These are phyloP conservation scores for Phyllosticta paracitricarpa DNA, from an alignment of 2,329 filamentous ascomycete species.

Conservation along the genomic window DNA sequence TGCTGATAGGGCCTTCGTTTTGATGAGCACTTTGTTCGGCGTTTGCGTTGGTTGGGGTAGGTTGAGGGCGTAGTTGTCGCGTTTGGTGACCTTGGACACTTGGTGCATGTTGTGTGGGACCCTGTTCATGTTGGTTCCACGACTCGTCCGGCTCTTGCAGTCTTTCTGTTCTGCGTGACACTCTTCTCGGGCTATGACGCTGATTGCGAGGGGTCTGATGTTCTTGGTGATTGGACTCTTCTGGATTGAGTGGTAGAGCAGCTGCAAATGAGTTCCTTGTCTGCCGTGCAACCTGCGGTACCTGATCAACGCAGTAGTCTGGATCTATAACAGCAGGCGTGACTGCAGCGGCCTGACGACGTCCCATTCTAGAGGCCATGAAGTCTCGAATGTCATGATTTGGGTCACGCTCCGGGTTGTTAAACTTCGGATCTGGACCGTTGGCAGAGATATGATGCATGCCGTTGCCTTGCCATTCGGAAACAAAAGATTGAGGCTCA, in stretches of 20 bases:
- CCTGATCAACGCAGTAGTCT: background rate
- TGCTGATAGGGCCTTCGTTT: background rate
- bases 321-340: background rate
- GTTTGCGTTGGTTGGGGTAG: background rate
- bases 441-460: background rate
- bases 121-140: background rate
- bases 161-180: background rate
- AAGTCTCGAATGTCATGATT: slow-evolving; percentile 25
- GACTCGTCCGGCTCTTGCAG: background rate
- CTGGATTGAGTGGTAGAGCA: background rate
- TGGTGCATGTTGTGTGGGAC: background rate
- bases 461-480: background rate
- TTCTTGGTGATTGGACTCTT: background rate
- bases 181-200: background rate
- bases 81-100: background rate
- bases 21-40: background rate
- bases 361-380: slow-evolving; percentile 11
- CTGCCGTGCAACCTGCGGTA: background rate
- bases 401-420: slow-evolving; percentile 14
- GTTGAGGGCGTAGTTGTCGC: background rate
- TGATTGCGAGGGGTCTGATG: background rate
- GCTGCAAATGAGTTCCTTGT: background rate
- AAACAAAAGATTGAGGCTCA: background rate
- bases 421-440: slow-evolving; percentile 10
- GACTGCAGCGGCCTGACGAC: slow-evolving; percentile 15